Conservation (phyloP, 176 grass and related monocot species). For the Avena insularis region DNA sequence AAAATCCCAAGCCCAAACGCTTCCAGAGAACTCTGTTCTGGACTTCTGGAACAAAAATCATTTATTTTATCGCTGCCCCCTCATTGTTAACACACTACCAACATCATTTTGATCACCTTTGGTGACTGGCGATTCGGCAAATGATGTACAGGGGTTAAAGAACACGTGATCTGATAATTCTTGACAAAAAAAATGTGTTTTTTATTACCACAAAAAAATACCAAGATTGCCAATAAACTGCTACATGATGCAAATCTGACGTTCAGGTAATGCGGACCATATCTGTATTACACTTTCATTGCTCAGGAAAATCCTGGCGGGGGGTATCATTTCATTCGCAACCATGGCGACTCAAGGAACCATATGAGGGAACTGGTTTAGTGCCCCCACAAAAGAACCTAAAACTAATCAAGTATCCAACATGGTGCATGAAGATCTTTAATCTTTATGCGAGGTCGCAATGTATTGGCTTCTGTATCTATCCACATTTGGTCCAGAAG, state of each 20-base stretch:
- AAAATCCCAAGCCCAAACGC: no score
- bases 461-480: slow-evolving; percentile 77
- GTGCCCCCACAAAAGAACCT: slow-evolving; percentile 34
- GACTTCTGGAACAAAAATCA: not conserved
- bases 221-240: slow-evolving; percentile 21
- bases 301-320: slow-evolving; percentile 27
- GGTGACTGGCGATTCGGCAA: not conserved
- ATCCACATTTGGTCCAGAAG: slow-evolving; percentile 65
- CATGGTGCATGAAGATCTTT: slow-evolving; percentile 14
- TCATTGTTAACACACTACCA: not conserved
- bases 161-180: not conserved
- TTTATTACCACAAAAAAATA: not conserved
- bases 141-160: not conserved
- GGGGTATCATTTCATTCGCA: slow-evolving; percentile 37
- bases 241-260: slow-evolving; percentile 32
- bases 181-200: no score
- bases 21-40: not conserved
- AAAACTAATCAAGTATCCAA: slow-evolving; percentile 33
- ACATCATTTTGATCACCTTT: not conserved
- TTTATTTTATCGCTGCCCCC: not conserved
- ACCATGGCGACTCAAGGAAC: not conserved
- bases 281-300: slow-evolving; percentile 29
- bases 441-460: slow-evolving; percentile 85
- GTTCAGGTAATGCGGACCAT: slow-evolving; percentile 17
- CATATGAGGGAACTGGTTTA: slow-evolving; percentile 1